A percentile compares a stretch with the other conserved stretches of the same genome.
Evolutionary conservation across 148 eudicot species (phyloP).

Genomic region (Rhododendron ferrugineum): DNA sequence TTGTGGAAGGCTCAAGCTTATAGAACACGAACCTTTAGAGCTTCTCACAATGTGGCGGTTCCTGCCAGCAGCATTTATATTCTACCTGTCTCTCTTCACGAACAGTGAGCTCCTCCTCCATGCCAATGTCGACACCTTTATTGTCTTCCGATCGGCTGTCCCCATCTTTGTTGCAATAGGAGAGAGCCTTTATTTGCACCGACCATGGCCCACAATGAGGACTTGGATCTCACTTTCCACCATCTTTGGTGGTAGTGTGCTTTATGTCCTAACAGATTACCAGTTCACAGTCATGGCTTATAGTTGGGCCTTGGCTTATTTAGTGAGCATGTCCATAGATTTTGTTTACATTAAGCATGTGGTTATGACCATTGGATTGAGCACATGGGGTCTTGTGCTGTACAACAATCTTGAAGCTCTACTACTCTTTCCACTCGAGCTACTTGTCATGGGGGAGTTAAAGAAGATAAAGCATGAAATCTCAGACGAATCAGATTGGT

Average conservation of each 20-base stretch:
- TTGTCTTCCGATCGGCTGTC: slow-evolving; percentile 91
- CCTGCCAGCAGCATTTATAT: slow-evolving; percentile 87
- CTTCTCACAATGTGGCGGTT: slow-evolving; percentile 79
- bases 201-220: slow-evolving; percentile 87
- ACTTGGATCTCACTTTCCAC: slow-evolving; percentile 87
- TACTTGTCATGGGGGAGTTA: slow-evolving; percentile 89
- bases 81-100: slow-evolving; percentile 94
- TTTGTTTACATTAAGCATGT: slow-evolving; percentile 98
- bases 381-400: slow-evolving; percentile 97
- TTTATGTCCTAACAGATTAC: slow-evolving; percentile 87
- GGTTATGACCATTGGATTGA: slow-evolving; percentile 87
- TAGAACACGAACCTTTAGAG: slow-evolving; percentile 72
- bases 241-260: slow-evolving; percentile 83
- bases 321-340: slow-evolving; percentile 92
- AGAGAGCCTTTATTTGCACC: slow-evolving; percentile 80
- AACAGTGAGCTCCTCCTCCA: slow-evolving; percentile 97
- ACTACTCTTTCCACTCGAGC: slow-evolving; percentile 77
- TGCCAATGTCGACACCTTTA: slow-evolving; percentile 93
- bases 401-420: slow-evolving; percentile 97
- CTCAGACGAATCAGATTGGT: slow-evolving; percentile 78
- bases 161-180: slow-evolving; percentile 96
- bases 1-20: slow-evolving; percentile 52
- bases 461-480: slow-evolving; percentile 90
- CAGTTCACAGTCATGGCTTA: slow-evolving; percentile 88
- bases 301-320: slow-evolving; percentile 91